Evolutionary conservation across 768 basidiomycete genomes (phyloP).

Genomic region (Russula lepida): DNA sequence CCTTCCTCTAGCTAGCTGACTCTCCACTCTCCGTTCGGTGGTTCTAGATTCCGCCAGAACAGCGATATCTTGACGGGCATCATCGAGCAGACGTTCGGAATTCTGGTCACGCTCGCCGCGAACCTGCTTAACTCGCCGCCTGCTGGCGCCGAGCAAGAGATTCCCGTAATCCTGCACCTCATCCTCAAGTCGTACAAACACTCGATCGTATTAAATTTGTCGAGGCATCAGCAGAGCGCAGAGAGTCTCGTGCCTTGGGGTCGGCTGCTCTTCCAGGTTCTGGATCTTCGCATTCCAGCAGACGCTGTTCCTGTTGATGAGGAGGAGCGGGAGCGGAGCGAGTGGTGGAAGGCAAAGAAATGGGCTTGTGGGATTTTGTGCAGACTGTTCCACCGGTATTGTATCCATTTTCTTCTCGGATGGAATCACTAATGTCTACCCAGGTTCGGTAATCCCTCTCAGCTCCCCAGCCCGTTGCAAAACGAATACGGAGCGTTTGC

Average conservation of each 20-base stretch:
- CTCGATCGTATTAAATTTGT: slow-evolving; percentile 67
- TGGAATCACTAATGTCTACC: not conserved
- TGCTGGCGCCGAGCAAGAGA: slow-evolving; percentile 51
- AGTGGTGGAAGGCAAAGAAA: slow-evolving; percentile 92
- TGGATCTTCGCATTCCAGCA: slow-evolving; percentile 61
- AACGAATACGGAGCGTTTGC: slow-evolving; percentile 64
- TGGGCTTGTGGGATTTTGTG: slow-evolving; percentile 85
- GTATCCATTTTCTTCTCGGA: not conserved
- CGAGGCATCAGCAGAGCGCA: slow-evolving; percentile 60
- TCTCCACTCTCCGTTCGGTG: not conserved
- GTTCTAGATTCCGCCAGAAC: slow-evolving; percentile 56
- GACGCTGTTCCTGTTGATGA: slow-evolving; percentile 61
- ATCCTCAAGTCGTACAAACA: slow-evolving; percentile 85
- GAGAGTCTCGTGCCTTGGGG: slow-evolving; percentile 86
- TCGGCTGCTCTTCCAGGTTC: slow-evolving; percentile 66
- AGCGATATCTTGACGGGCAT: slow-evolving; percentile 51
- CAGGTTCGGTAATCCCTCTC: slow-evolving; percentile 82
- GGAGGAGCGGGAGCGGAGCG: slow-evolving; percentile 66
- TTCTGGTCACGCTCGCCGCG: slow-evolving; percentile 63
- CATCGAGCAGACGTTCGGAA: slow-evolving; percentile 60
- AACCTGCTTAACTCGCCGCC: slow-evolving; percentile 60
- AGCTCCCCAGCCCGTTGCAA: slow-evolving; percentile 67
- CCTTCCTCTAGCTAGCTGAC: not conserved
- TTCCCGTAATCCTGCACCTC: slow-evolving; percentile 76
- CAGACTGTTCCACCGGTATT: slow-evolving; percentile 65